These are phyloP conservation scores for Penstemon newberryi DNA, from an alignment of 257 asterid genomes.

Conservation along the genomic window DNA sequence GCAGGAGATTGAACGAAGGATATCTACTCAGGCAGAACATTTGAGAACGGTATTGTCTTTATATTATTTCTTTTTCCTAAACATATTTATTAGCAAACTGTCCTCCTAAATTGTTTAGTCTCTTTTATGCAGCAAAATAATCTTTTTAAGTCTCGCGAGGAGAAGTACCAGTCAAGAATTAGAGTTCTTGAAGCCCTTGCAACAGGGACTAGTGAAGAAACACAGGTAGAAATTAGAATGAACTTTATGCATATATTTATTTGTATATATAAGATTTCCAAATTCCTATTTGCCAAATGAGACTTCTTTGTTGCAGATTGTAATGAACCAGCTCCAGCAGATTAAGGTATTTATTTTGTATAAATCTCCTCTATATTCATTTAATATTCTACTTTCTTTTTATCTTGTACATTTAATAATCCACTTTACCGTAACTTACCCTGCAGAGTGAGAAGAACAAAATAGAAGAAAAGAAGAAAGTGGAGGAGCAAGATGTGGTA, in stretches of 20 bases:
- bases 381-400: not conserved
- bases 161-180: slow-evolving; percentile 89
- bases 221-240: slow-evolving; percentile 44
- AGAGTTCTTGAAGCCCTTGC: slow-evolving; percentile 94
- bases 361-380: not conserved
- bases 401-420: not conserved
- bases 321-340: slow-evolving; percentile 66
- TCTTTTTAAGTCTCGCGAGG: slow-evolving; percentile 85
- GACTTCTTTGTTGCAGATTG: slow-evolving; percentile 46
- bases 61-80: not conserved
- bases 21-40: slow-evolving; percentile 90
- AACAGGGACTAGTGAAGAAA: slow-evolving; percentile 72
- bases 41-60: slow-evolving; percentile 58
- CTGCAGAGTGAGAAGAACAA: slow-evolving; percentile 47
- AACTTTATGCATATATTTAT: not conserved
- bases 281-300: slow-evolving; percentile 20
- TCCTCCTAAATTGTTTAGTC: slow-evolving; percentile 4
- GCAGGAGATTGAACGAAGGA: slow-evolving; percentile 92
- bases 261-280: not conserved
- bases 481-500: slow-evolving; percentile 36
- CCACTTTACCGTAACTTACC: not conserved
- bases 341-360: slow-evolving; percentile 46
- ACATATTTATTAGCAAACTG: slow-evolving; percentile 1
- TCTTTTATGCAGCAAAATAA: slow-evolving; percentile 68
- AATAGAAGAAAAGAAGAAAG: slow-evolving; percentile 38